Percentiles rank a stretch among this genome's conserved stretches.
These are phyloP conservation scores for Vanrija sp. DNA, from an alignment of 1,284 basidiomycete species.

Conservation along the genomic window DNA sequence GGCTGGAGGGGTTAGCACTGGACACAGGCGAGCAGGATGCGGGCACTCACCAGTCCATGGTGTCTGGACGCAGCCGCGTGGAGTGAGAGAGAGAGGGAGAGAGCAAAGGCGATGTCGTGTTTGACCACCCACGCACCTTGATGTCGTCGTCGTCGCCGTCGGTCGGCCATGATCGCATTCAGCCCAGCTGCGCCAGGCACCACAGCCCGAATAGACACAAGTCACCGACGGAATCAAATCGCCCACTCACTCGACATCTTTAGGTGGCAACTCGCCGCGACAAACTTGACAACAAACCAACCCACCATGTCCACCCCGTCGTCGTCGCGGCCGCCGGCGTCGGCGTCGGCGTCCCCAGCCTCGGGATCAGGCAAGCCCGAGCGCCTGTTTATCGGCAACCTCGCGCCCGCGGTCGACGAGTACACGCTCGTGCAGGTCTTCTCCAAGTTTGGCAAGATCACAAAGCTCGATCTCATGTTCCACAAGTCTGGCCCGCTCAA, in stretches of 20 bases:
- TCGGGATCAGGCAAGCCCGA: conserved; percentile 34
- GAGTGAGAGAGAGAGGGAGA: too few species aligned
- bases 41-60: conserved; percentile 36
- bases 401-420: conserved; percentile 85
- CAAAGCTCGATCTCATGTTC: conserved; percentile 89
- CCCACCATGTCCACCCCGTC: neutral
- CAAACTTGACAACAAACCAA: neutral
- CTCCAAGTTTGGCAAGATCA: conserved; percentile 82
- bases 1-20: conserved; percentile 24
- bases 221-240: neutral
- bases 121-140: too few species aligned
- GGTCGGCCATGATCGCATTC: neutral
- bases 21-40: neutral
- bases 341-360: conserved; percentile 13
- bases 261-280: neutral
- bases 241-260: neutral
- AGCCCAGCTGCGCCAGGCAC: neutral
- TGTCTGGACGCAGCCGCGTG: neutral
- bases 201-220: neutral
- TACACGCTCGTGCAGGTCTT: conserved; percentile 85
- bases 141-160: too few species aligned
- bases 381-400: conserved; percentile 84
- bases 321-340: conserved; percentile 4
- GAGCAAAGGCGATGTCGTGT: too few species aligned
- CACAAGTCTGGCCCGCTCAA: conserved; percentile 84